These are phyloP conservation scores for Citrus unshiu DNA, from an alignment of 345 rosid genomes.

Conservation along the genomic window DNA sequence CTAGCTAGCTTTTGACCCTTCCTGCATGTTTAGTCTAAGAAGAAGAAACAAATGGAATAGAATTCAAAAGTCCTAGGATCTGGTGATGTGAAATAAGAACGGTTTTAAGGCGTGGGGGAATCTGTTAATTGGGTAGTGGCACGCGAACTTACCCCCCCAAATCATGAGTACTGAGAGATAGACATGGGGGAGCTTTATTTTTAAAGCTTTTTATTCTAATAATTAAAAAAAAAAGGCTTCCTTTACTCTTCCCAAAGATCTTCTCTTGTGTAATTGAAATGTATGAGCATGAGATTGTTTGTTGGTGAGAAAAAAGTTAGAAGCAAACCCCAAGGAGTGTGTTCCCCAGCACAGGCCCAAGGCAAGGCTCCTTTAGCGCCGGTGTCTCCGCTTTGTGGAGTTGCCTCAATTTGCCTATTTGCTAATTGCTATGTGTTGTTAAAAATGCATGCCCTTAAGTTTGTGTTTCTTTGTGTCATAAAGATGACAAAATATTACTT, in stretches of 20 bases:
- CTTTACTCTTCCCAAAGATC: slow-evolving; percentile 48
- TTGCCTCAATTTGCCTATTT: slow-evolving; percentile 9
- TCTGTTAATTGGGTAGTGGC: slow-evolving; percentile 44
- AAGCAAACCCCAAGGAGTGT: slow-evolving; percentile 55
- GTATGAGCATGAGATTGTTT: not conserved
- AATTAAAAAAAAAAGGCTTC: slow-evolving; percentile 4
- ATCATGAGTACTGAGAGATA: slow-evolving; percentile 32
- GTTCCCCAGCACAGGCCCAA: slow-evolving; percentile 50
- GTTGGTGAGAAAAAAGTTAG: not conserved
- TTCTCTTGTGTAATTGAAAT: not conserved
- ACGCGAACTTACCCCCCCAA: slow-evolving; percentile 58
- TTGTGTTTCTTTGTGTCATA: slow-evolving; percentile 1
- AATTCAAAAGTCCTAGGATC: slow-evolving; percentile 30
- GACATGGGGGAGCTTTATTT: slow-evolving; percentile 2
- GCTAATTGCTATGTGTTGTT: slow-evolving; percentile 10
- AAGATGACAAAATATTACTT: not conserved
- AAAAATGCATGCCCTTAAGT: not conserved
- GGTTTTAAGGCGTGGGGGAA: slow-evolving; percentile 49
- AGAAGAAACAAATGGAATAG: not conserved
- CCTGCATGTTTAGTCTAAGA: not conserved
- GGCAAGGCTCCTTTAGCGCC: slow-evolving; percentile 60
- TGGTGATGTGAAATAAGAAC: slow-evolving; percentile 29
- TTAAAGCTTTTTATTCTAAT: not conserved
- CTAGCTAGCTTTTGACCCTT: slow-evolving; percentile 30
- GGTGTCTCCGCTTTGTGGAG: slow-evolving; percentile 56